Percentiles rank a stretch among this genome's conserved stretches.
Conservation (phyloP, 2,329 filamentous ascomycete species). For the Fusarium buharicum region DNA sequence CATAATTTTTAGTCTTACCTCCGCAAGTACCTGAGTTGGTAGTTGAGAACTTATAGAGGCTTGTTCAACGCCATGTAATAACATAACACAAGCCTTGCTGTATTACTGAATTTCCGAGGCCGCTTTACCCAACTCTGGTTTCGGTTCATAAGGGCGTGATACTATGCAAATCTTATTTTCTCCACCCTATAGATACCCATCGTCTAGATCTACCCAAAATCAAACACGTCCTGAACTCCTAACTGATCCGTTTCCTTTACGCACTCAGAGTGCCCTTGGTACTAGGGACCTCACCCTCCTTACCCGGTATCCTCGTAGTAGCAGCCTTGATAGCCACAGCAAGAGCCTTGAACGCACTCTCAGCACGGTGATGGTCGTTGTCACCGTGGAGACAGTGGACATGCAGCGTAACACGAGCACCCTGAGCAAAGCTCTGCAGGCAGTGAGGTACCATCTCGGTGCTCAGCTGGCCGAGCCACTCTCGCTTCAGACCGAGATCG, state of each 20-base stretch:
- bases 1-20: too few species aligned
- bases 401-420: slow-evolving; percentile 90
- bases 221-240: slow-evolving; percentile 42
- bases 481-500: slow-evolving; percentile 84
- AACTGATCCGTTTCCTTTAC: slow-evolving; percentile 45
- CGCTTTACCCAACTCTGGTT: background rate
- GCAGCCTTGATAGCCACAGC: slow-evolving; percentile 86
- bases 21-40: too few species aligned
- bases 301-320: slow-evolving; percentile 77
- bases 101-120: background rate
- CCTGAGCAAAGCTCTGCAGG: slow-evolving; percentile 92
- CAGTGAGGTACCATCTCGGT: slow-evolving; percentile 98
- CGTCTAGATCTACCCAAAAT: slow-evolving; percentile 25
- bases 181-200: slow-evolving; percentile 7
- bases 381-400: slow-evolving; percentile 90
- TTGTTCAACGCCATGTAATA: too few species aligned
- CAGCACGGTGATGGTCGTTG: slow-evolving; percentile 96
- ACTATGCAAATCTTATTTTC: background rate
- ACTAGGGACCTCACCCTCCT: slow-evolving; percentile 92
- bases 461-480: slow-evolving; percentile 93
- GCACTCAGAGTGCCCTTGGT: slow-evolving; percentile 90
- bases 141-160: background rate
- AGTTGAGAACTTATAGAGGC: too few species aligned
- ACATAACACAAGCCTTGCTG: too few species aligned
- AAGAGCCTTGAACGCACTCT: slow-evolving; percentile 96